These are phyloP conservation scores for Besnoitia besnoiti DNA, from an alignment of 169 alveolate species.

Conservation along the genomic window DNA sequence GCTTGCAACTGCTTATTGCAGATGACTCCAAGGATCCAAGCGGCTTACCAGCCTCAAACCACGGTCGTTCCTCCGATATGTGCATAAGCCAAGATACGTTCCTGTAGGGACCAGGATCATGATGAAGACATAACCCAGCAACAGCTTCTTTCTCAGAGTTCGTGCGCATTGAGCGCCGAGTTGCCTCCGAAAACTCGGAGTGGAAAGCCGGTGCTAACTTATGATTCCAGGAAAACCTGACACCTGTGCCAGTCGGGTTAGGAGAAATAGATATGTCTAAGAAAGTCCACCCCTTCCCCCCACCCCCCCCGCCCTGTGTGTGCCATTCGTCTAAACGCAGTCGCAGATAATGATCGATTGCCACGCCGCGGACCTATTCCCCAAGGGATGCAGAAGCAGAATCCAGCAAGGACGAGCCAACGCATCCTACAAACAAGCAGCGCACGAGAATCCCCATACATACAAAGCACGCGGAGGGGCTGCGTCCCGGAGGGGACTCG, in stretches of 20 bases:
- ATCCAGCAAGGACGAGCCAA: slow-evolving; percentile 4
- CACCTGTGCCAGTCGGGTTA: neutral
- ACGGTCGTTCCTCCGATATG: neutral
- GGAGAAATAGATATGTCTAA: neutral
- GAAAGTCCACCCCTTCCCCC: neutral
- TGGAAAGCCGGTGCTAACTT: neutral
- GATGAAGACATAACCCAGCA: neutral
- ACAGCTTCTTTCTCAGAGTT: too few relatives aligned
- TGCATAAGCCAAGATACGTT: slow-evolving; percentile 6
- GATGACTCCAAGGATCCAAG: neutral
- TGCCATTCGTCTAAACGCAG: too few relatives aligned
- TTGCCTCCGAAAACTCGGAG: too few relatives aligned
- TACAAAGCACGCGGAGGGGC: too few relatives aligned
- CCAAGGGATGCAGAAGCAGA: slow-evolving; percentile 43
- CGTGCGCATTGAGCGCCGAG: too few relatives aligned
- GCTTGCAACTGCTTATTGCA: neutral
- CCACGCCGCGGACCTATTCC: neutral
- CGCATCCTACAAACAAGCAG: slow-evolving; percentile 38
- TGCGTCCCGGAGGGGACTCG: too few relatives aligned
- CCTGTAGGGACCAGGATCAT: neutral
- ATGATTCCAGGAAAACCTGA: neutral
- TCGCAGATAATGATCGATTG: neutral
- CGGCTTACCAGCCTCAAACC: neutral
- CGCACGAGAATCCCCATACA: too few relatives aligned
- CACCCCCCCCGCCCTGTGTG: neutral